phyloP scores from a whole-genome alignment of 331 rosid species.

The Quercus phellos region DNA sequence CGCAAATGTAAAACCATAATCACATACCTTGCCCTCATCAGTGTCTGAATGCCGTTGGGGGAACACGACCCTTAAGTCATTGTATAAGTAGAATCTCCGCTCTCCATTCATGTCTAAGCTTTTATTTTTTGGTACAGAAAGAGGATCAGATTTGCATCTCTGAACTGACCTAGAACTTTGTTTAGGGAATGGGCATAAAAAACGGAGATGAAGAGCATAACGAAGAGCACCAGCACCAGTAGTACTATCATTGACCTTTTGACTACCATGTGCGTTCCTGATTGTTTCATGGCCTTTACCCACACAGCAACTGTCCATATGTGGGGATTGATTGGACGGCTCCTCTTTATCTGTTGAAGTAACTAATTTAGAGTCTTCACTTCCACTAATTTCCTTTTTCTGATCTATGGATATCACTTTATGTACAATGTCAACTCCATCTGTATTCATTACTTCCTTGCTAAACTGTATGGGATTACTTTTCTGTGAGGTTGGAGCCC shows the following conservation, averaged over 20 bases:
- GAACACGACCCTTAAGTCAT: slow-evolving; percentile 77
- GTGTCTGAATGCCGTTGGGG: slow-evolving; percentile 87
- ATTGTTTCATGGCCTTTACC: slow-evolving; percentile 47
- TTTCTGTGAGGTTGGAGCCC: slow-evolving; percentile 19
- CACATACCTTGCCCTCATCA: slow-evolving; percentile 94
- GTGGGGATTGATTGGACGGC: slow-evolving; percentile 24
- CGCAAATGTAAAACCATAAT: neutral
- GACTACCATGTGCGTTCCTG: slow-evolving; percentile 39
- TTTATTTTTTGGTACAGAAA: slow-evolving; percentile 38
- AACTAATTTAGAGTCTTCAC: slow-evolving; percentile 30
- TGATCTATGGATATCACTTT: slow-evolving; percentile 23
- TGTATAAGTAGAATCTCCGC: slow-evolving; percentile 71
- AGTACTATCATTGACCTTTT: slow-evolving; percentile 46
- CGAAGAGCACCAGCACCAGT: slow-evolving; percentile 56
- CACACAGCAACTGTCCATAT: slow-evolving; percentile 32
- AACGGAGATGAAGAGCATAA: slow-evolving; percentile 89
- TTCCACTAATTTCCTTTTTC: slow-evolving; percentile 25
- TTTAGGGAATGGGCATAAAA: slow-evolving; percentile 61
- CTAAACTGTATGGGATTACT: slow-evolving; percentile 5
- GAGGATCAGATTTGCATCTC: slow-evolving; percentile 37
- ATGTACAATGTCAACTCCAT: slow-evolving; percentile 28
- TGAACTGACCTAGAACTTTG: slow-evolving; percentile 39
- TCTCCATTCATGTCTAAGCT: slow-evolving; percentile 41
- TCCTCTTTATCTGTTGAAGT: slow-evolving; percentile 36
- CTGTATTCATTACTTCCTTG: slow-evolving; percentile 33